Evolutionary conservation across 2,329 filamentous ascomycete species (phyloP).

Genomic region (Colletotrichum lini): DNA sequence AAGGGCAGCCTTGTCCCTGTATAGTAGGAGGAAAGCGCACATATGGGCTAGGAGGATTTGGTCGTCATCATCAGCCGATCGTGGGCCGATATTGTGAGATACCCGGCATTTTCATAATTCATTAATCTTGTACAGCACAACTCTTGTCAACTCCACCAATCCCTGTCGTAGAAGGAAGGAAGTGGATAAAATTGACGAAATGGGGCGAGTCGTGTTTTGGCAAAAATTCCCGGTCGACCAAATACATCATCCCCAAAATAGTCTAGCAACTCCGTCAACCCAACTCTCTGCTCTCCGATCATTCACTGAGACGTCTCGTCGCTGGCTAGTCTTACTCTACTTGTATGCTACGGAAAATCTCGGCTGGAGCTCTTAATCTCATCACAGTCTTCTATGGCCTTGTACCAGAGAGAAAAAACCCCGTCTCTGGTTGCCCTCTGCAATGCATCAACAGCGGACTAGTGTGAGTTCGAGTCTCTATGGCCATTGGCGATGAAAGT

Average conservation of each 20-base stretch:
- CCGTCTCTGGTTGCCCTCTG: not conserved
- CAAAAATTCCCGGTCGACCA: slow-evolving; percentile 28
- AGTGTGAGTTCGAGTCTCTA: too few relatives aligned
- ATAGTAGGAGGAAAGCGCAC: not conserved
- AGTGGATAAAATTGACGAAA: slow-evolving; percentile 26
- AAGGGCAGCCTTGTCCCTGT: not conserved
- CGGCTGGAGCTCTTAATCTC: not conserved
- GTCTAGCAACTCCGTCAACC: not conserved
- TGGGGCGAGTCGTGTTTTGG: slow-evolving; percentile 29
- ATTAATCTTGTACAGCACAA: slow-evolving; percentile 31
- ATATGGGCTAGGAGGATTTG: slow-evolving; percentile 17
- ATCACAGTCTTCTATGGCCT: too few relatives aligned
- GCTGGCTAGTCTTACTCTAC: not conserved
- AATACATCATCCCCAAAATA: not conserved
- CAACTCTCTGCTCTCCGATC: not conserved
- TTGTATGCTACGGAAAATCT: not conserved
- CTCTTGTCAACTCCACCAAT: not conserved
- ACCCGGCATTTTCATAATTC: slow-evolving; percentile 26
- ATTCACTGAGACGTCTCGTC: slow-evolving; percentile 8
- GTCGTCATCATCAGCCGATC: slow-evolving; percentile 40
- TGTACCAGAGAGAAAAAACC: not conserved
- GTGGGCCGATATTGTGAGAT: slow-evolving; percentile 41
- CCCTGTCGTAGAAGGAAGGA: slow-evolving; percentile 1
- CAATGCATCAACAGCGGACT: not conserved
- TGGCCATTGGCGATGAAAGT: not conserved